These are phyloP conservation scores for Kluyveromyces sp. DNA, from an alignment of 1,139 yeast species.

Conservation along the genomic window DNA sequence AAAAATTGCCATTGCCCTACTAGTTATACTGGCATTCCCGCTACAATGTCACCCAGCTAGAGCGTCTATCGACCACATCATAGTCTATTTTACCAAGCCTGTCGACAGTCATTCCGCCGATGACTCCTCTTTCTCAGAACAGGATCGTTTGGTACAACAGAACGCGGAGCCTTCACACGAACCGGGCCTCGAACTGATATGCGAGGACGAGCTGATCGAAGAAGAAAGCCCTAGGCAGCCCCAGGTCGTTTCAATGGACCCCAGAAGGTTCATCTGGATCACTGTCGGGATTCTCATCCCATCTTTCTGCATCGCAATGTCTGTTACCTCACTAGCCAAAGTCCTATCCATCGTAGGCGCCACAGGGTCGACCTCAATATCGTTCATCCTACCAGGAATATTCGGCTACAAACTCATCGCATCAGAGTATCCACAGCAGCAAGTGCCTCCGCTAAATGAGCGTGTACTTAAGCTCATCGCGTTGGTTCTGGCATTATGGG, in stretches of 20 bases:
- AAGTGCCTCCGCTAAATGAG: slow-evolving; percentile 37
- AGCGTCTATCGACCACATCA: slow-evolving; percentile 61
- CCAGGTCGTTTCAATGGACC: slow-evolving; percentile 27
- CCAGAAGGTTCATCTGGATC: slow-evolving; percentile 50
- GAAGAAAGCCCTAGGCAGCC: slow-evolving; percentile 27
- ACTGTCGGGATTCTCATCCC: slow-evolving; percentile 56
- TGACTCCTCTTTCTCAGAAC: slow-evolving; percentile 1
- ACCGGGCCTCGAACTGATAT: not conserved
- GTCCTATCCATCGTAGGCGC: slow-evolving; percentile 92
- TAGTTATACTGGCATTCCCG: slow-evolving; percentile 66
- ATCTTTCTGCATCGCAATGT: slow-evolving; percentile 68
- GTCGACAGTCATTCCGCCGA: slow-evolving; percentile 13
- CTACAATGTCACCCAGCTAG: slow-evolving; percentile 76
- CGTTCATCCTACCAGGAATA: slow-evolving; percentile 86
- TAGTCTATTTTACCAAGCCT: slow-evolving; percentile 37
- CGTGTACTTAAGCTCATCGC: slow-evolving; percentile 51
- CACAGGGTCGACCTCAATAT: slow-evolving; percentile 89
- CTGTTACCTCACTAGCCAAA: slow-evolving; percentile 72
- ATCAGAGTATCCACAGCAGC: slow-evolving; percentile 33
- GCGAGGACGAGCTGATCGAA: slow-evolving; percentile 29
- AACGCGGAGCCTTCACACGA: slow-evolving; percentile 6
- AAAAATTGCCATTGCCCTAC: slow-evolving; percentile 58
- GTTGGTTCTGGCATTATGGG: slow-evolving; percentile 62
- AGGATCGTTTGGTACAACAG: slow-evolving; percentile 9
- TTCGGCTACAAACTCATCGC: slow-evolving; percentile 71